Base-by-base conservation (phyloP, 2,329 filamentous ascomycete genomes). In the Cladophialophora carrionii region DNA sequence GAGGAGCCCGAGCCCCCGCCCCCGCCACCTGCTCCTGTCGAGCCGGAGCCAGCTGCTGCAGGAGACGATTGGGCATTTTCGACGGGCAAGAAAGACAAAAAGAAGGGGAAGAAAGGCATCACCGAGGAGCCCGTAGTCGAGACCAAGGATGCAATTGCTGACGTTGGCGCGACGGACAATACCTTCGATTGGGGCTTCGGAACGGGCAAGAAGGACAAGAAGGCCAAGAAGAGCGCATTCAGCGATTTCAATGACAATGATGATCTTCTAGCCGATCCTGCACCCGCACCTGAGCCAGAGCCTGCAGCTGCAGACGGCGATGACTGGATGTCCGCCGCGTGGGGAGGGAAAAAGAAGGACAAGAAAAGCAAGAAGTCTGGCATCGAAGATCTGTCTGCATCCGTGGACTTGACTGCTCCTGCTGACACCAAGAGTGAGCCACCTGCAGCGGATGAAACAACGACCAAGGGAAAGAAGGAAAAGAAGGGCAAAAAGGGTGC, bases 191-290 rank as follows among this genome's bases (percentile, higher is more conserved):
- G 71, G 69, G 70, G 61, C n/a, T 66, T 69, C 54, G 69, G 71
- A 75, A 77, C 71, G 73, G 81, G 70, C 75, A 81, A 75, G 77
- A 83, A 72, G 73, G 74, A 73, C 63, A 76, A 76, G 63, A 74
- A 74, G 61, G 71, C 71, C 57, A 75, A 77, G 61, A 78, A 76
- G 63, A 74, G 74, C 63, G 71, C 74, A 37, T 72, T 73, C 24
- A 41, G 69, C 31, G 61, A 67, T 32, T 72, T 74, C 34, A 49
- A 69, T 22, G 62, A 68, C 37, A 57, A 64, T 41, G 74, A 73
- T 51, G 74, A 76, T 22, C 68, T 72, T 58, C 60, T 68, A 22
- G 69, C 73, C 14, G 72, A 72, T 14, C 71, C 73, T n/a, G 72
- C 74, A 17, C 72, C 74, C 43, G 68, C 72, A 9, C 71, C 73